Conservation (phyloP, 2,329 filamentous ascomycete genomes). For the Penicillium olsonii region DNA sequence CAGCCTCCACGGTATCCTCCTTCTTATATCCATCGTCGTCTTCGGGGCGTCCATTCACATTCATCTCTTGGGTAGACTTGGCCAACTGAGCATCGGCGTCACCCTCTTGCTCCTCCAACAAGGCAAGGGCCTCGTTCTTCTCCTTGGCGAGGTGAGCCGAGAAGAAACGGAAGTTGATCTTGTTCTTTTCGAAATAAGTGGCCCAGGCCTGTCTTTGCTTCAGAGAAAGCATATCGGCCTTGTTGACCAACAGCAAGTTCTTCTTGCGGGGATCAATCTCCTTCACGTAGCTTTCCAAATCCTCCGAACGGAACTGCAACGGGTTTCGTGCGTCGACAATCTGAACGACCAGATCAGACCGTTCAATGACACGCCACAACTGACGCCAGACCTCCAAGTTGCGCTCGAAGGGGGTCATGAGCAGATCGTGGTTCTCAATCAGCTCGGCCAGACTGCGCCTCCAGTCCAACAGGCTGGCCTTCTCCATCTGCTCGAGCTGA, state of each 20-base stretch:
- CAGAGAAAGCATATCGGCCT: constrained; percentile 97
- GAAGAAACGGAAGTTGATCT: constrained; percentile 93
- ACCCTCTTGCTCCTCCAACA: constrained; percentile 47
- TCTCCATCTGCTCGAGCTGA: constrained; percentile 77
- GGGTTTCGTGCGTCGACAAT: constrained; percentile 98
- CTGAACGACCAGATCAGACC: constrained; percentile 92
- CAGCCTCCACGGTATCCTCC: constrained; percentile 24
- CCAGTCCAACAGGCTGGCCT: constrained; percentile 82
- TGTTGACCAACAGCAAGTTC: constrained; percentile 93
- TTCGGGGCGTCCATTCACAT: constrained; percentile 42
- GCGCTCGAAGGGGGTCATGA: constrained; percentile 97
- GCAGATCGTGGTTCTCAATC: constrained; percentile 87
- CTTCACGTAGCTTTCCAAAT: constrained; percentile 91
- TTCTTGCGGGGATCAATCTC: constrained; percentile 85
- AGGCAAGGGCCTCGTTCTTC: constrained; percentile 70
- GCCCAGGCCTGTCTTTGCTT: constrained; percentile 84
- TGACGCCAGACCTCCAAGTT: constrained; percentile 98
- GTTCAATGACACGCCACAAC: constrained; percentile 95
- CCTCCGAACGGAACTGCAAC: constrained; percentile 88
- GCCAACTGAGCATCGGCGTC: constrained; percentile 47
- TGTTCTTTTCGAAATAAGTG: constrained; percentile 75
- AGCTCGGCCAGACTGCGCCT: constrained; percentile 86
- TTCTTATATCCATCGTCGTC: constrained; percentile 33
- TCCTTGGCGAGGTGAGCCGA: constrained; percentile 92
- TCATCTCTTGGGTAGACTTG: constrained; percentile 47